Conservation (phyloP, 2,329 filamentous ascomycete species). For the Cadophora malorum region DNA sequence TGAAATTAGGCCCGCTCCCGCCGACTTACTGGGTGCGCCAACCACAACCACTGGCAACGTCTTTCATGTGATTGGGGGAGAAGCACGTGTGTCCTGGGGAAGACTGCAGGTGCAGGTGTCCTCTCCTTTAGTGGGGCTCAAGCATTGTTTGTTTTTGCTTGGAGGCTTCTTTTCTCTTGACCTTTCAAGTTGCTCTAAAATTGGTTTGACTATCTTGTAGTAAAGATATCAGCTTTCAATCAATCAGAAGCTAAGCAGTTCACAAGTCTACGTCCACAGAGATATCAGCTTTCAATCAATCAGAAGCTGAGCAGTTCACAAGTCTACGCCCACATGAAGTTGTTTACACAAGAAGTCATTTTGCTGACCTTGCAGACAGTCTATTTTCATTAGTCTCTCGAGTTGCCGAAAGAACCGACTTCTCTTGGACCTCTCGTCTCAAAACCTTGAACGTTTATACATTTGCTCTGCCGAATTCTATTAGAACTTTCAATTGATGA, state of each 20-base stretch:
- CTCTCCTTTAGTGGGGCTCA: slow-evolving; percentile 3
- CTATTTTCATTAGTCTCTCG: background rate
- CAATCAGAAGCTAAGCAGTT: too few relatives aligned
- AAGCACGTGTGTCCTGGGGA: slow-evolving; percentile 3
- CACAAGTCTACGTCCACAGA: background rate
- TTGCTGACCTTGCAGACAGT: background rate
- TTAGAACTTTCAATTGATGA: background rate
- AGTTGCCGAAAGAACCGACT: background rate
- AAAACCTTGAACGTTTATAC: background rate
- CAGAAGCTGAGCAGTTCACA: too few relatives aligned
- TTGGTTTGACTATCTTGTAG: too few relatives aligned
- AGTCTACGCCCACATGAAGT: background rate
- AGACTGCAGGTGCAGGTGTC: background rate
- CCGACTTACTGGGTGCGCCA: background rate
- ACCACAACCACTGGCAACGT: background rate
- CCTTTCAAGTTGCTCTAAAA: background rate
- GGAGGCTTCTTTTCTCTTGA: background rate
- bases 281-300: too few relatives aligned
- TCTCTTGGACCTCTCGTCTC: background rate
- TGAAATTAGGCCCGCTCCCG: background rate
- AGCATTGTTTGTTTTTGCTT: background rate
- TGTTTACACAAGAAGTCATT: background rate
- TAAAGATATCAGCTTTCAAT: too few relatives aligned
- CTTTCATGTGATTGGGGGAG: slow-evolving; percentile 19
- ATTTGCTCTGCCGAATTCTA: background rate